Base-by-base conservation (phyloP, 495 filamentous ascomycete genomes). In the Letharia columbiana region DNA sequence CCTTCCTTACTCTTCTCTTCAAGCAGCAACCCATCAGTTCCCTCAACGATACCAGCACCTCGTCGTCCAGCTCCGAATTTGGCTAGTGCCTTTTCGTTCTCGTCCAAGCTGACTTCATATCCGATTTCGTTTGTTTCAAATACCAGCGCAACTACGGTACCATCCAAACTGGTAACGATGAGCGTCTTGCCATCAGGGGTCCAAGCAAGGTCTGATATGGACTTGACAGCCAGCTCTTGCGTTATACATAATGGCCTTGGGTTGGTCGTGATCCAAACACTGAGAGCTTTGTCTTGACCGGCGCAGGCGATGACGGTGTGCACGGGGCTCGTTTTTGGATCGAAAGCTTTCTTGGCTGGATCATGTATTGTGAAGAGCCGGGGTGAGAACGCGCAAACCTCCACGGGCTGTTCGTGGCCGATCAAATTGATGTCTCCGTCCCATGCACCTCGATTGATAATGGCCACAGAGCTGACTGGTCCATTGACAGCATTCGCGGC, bases 351-450 rank as follows among this genome's bases (percentile, higher is more conserved):
- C 67, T 79, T 71, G 68, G 75, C 59, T 17, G 89, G 89, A 54
- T 69, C 54, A 44, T 89, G 83, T 41, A 82, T 83, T n/a, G 87
- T 87, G 75, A 97, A 98, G 47, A 98, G 77, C 64, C 95, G 82
- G 11, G 94, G 95, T 17, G 92, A 96, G 73, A 99, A 99, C 67
- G 94, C 89, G 78, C 93, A 97, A 17, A 98, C 94, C 78, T 98
- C 94, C 5, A 94, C 92, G 1, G 94, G 94, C 10, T 89, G 92
- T 82, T 99, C 94, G 71, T 98, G 95, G 5, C 94, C 94, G 62
- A 99, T 95, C 41, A 99, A 78, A 75, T 96, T 96, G 77, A 98
- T 98, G 73, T 98, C 91, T 64, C 91, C 90, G 72, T 96, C 92
- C 94, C 94, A 99, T 13, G 82, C 84, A 33, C 90, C 87, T 68